Conservation (phyloP, 108 stramenopile species). For the Bacterosira constricta region DNA sequence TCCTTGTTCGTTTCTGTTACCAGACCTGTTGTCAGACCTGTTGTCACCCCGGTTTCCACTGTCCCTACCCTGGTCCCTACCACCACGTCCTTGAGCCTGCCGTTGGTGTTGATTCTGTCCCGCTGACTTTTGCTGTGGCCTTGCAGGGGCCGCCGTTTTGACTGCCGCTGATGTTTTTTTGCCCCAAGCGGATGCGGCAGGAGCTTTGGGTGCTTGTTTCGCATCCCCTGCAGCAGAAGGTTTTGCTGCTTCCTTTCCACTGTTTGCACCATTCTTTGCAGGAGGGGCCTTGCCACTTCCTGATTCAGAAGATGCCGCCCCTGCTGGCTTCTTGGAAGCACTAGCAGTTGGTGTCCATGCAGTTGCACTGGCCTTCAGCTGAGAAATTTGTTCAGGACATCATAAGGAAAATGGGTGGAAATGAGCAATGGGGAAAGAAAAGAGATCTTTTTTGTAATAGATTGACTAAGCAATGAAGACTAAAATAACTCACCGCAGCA, state of each 20-base stretch:
- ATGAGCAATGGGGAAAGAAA: neutral
- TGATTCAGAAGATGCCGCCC: constrained; percentile 10
- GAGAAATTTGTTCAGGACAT: neutral
- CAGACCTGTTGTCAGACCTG: constrained; percentile 23
- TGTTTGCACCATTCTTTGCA: neutral
- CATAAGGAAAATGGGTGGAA: neutral
- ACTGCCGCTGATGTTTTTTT: constrained; percentile 39
- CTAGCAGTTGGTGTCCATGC: constrained; percentile 23
- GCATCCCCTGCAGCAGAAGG: constrained; percentile 7
- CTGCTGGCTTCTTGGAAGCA: constrained; percentile 12
- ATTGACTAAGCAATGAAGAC: neutral
- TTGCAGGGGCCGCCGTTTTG: constrained; percentile 35
- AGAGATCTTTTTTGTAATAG: neutral
- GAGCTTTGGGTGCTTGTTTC: constrained; percentile 21
- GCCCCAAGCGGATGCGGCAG: constrained; percentile 48
- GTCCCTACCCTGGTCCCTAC: constrained; percentile 24
- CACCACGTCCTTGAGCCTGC: constrained; percentile 12
- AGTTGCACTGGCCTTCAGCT: constrained; percentile 27
- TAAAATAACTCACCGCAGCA: constrained; percentile 23
- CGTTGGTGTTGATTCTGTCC: constrained; percentile 15
- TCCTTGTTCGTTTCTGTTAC: constrained; percentile 12
- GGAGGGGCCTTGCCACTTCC: neutral
- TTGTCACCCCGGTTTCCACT: constrained; percentile 21
- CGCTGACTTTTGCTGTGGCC: constrained; percentile 19
- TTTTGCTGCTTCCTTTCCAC: constrained; percentile 15